phyloP scores from a whole-genome alignment of 2,329 filamentous ascomycete genomes.

The Penicillium polonicum region DNA sequence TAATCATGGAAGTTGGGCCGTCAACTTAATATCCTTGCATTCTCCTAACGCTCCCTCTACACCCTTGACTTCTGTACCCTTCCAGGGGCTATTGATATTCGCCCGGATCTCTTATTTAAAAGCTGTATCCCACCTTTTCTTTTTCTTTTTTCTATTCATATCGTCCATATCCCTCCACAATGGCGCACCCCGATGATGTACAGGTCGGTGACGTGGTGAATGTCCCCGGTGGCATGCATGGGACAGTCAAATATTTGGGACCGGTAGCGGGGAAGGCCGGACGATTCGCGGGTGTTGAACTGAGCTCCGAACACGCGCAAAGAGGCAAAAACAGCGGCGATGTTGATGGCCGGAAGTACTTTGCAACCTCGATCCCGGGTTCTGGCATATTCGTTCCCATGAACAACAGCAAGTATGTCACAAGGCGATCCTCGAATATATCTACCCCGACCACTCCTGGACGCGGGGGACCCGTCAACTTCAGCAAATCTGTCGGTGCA shows the following conservation, averaged over 20 bases:
- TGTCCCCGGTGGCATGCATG: constrained; percentile 89
- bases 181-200: constrained; percentile 52
- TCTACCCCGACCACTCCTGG: constrained; percentile 68
- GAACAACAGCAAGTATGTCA: constrained; percentile 65
- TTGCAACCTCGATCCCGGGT: constrained; percentile 72
- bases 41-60: constrained; percentile 14
- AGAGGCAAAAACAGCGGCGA: constrained; percentile 95
- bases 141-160: not conserved
- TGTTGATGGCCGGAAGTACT: constrained; percentile 84
- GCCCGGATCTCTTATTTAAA: constrained; percentile 5
- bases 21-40: constrained; percentile 17
- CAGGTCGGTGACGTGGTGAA: constrained; percentile 82
- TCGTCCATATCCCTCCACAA: constrained; percentile 16
- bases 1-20: constrained; percentile 13
- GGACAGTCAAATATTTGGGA: constrained; percentile 85
- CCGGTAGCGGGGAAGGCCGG: constrained; percentile 85
- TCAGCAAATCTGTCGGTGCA: constrained; percentile 84
- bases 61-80: constrained; percentile 12
- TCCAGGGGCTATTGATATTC: constrained; percentile 5
- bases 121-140: constrained; percentile 2
- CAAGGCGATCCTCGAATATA: constrained; percentile 57
- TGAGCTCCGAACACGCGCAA: constrained; percentile 74
- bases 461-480: constrained; percentile 69
- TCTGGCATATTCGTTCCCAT: constrained; percentile 92
- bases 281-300: constrained; percentile 86